Conservation (phyloP, 2,329 filamentous ascomycete genomes). For the Fusarium tuaranense region DNA sequence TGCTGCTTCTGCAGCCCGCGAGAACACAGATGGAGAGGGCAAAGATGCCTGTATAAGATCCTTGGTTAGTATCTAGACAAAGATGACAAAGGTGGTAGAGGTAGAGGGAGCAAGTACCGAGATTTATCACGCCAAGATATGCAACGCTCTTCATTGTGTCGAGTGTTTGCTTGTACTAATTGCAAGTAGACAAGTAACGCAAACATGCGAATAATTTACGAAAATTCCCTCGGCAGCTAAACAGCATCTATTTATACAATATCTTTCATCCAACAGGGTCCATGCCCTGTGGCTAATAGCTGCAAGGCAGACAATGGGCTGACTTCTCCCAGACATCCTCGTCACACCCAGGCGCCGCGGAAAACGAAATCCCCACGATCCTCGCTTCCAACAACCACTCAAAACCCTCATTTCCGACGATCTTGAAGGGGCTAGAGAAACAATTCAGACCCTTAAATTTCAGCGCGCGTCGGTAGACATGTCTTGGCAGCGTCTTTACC, state of each 20-base stretch:
- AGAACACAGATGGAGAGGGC: constrained; percentile 35
- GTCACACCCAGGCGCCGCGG: constrained; percentile 10
- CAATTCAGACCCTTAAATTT: constrained; percentile 2
- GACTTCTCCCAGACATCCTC: neutral
- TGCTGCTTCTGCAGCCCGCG: constrained; percentile 21
- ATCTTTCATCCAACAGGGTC: neutral
- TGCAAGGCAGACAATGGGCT: neutral
- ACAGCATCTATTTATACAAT: neutral
- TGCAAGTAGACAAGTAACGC: neutral
- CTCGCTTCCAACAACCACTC: constrained; percentile 1
- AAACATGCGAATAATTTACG: neutral
- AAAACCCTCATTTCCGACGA: neutral
- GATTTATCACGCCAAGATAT: constrained; percentile 23
- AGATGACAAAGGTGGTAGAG: too few species aligned
- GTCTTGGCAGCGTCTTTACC: constrained; percentile 6
- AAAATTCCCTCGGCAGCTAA: neutral
- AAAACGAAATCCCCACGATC: neutral
- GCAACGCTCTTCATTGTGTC: constrained; percentile 12
- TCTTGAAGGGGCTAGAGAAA: neutral
- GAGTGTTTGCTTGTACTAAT: neutral
- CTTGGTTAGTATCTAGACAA: too few species aligned
- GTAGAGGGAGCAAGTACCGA: neutral
- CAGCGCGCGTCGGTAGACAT: neutral
- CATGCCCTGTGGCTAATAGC: neutral
- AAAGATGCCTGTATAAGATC: constrained; percentile 18